Conservation (phyloP, 192 early-diverging fungal species). For the Phlyctochytrium arcticum region DNA sequence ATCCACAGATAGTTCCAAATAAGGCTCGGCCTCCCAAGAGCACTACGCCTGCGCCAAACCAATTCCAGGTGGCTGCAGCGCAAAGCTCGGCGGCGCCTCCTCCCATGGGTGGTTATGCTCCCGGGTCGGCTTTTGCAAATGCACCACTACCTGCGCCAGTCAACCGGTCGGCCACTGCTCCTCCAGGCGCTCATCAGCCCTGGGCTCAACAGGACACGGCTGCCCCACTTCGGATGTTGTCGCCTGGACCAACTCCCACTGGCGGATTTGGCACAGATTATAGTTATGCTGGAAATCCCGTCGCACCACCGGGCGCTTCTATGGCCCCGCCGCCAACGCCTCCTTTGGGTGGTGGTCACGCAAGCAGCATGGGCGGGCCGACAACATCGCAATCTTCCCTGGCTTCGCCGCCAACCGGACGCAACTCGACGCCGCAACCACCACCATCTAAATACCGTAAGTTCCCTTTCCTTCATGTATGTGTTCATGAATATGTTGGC, state of each 20-base stretch:
- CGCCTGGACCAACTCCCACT: no score
- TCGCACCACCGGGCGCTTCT: slow-evolving; percentile 18
- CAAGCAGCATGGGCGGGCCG: not conserved
- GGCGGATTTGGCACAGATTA: no score
- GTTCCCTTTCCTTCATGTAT: not conserved
- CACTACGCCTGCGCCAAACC: slow-evolving; percentile 48
- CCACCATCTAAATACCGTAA: slow-evolving; percentile 24
- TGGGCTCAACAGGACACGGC: no score
- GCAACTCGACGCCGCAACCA: not conserved
- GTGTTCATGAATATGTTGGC: not conserved
- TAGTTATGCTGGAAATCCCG: no score
- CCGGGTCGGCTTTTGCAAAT: no score
- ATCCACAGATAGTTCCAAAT: slow-evolving; percentile 12
- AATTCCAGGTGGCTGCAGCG: no score
- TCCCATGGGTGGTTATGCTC: no score
- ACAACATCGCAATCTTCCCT: not conserved
- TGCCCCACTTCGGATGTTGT: no score
- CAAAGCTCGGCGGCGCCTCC: no score
- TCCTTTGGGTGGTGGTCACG: not conserved
- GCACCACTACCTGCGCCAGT: no score
- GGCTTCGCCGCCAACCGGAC: not conserved
- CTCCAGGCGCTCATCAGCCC: not conserved
- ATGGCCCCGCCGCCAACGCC: slow-evolving; percentile 24
- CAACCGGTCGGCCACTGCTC: no score
- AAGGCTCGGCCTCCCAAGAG: slow-evolving; percentile 12